Base-by-base conservation (phyloP, 2,329 filamentous ascomycete species). In the Trichoderma breve region DNA sequence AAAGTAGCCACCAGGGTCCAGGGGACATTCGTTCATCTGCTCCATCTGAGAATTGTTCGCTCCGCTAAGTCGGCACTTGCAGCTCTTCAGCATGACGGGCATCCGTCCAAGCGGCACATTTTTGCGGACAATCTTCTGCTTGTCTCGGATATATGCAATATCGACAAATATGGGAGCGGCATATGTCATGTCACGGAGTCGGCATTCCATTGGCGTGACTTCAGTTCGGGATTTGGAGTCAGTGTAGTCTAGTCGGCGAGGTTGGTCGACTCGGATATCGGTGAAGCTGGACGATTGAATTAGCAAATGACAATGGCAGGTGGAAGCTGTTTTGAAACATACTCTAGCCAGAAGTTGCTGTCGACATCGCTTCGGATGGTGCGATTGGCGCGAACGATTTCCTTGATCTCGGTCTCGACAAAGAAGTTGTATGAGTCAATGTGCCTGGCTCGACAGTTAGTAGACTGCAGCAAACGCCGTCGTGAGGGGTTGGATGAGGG, bases 351-450 rank as follows among this genome's bases (percentile, higher is more conserved):
- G 80, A 98, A 98, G 75, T 92, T 92, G 74, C 92, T 93, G 79
- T 98, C 94, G 60, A 96, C 93, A 85, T 98, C 95, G 82, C 95
- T 97, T 76, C 92, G 90, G 74, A 99, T 93, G 53, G 90, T 92
- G 63, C 92, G 91, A 80, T 98, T 98, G 66, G 95, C 93, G 80
- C 93, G 91, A 75, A 99, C 92, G 76, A 99, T 99, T 78, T 98
- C 95, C 83, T 97, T 97, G 81, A 99, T 91, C 80, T 98, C 95
- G 71, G 97, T 92, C 77, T 99, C 94, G 76, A 98, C 92, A 77
- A 99, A 98, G 83, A 96, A 97, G 83, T 99, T 98, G 87, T 97
- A 99, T 28, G 96, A 98, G 84, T 99, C 97, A 79, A 97, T 95
- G 81, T 98, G 95, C 77, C 86, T 87, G 57, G 8, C 18, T 26